Evolutionary conservation across 2,329 filamentous ascomycete genomes (phyloP), one percentile per base, ranked within the genome.

Genomic region (Metarhizium brunneum): DNA sequence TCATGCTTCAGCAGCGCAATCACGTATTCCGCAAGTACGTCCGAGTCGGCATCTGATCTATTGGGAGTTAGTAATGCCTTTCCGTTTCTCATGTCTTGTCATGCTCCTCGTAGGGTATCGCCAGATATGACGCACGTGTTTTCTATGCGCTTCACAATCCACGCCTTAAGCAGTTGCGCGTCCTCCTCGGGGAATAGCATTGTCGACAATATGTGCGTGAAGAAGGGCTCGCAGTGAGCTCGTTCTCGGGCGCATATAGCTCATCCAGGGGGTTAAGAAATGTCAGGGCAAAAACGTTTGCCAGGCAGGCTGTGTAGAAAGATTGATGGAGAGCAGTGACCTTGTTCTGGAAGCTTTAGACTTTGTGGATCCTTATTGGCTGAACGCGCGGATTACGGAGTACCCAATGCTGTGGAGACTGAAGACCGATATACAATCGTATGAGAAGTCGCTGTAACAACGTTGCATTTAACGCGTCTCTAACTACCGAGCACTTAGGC

Each of bases 1-100:
- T 90, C 86, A 58, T 87, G 84, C 59, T 82, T 81, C 49, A 92
- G 73, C 20, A 94, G 79, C 6, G 87, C 88, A 58, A 92, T 77
- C n/a, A 92, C 86, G 67, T 92, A 94, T 63, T 94, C 89, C 50
- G 88, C 88, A 3, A 94, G 83, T 5, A 92, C 87, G 64, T 91
- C 88, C 36, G 85, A 82, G 67, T 94, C 89, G 52, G 87, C 88
- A 64, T 92, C 88, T 32, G 87, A 89, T 54, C 87, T 90, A 59
- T 32, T 50, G n/a, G 57, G 51, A 30, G 57, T 63, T 50, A 62
- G 53, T 20, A 30, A 8, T 38, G 30, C 14, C 18, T 10, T 18
- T 45, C 54, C 13, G 35, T 16, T 20, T 11, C 42, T 11, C 16
- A 18, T 42, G 6, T 6, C 14, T 16, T 6, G 40, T 42, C 40